These are phyloP conservation scores for Epichloe aotearoae DNA, from an alignment of 2,329 filamentous ascomycete species.

Conservation along the genomic window DNA sequence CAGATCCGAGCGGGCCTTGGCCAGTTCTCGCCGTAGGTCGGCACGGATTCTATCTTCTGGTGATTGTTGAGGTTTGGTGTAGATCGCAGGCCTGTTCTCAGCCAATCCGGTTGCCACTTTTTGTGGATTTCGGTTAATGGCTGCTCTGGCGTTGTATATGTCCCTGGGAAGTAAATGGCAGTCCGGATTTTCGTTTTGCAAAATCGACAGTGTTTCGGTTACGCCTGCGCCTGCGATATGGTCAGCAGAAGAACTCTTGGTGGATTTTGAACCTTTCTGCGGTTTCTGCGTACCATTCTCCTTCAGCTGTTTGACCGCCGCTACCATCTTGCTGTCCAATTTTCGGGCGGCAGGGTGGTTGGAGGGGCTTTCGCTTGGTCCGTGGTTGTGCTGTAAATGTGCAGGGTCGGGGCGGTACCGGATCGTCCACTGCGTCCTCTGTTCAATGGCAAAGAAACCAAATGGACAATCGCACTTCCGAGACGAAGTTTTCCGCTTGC, in stretches of 20 bases:
- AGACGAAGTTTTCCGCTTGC: slow-evolving; percentile 54
- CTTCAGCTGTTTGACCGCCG: slow-evolving; percentile 52
- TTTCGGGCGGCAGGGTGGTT: slow-evolving; percentile 53
- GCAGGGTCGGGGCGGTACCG: slow-evolving; percentile 46
- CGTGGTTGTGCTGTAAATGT: slow-evolving; percentile 50
- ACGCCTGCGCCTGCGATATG: slow-evolving; percentile 42
- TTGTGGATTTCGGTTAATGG: slow-evolving; percentile 51
- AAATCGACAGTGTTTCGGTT: slow-evolving; percentile 51
- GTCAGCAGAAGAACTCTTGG: slow-evolving; percentile 8
- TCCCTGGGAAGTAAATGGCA: slow-evolving; percentile 50
- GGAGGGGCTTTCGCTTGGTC: slow-evolving; percentile 53
- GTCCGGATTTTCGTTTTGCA: slow-evolving; percentile 50
- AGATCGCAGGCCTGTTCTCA: slow-evolving; percentile 49
- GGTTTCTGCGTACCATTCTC: slow-evolving; percentile 41
- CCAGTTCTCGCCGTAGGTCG: slow-evolving; percentile 47
- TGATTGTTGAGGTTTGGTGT: slow-evolving; percentile 51
- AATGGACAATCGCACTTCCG: slow-evolving; percentile 56
- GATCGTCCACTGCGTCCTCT: slow-evolving; percentile 53
- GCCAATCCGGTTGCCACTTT: slow-evolving; percentile 47
- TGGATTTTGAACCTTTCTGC: slow-evolving; percentile 1
- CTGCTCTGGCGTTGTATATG: slow-evolving; percentile 54
- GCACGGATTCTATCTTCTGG: slow-evolving; percentile 51
- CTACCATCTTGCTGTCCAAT: slow-evolving; percentile 54
- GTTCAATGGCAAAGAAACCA: slow-evolving; percentile 57
- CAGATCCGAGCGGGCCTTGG: slow-evolving; percentile 42